phyloP scores from a whole-genome alignment of 768 basidiomycete genomes.

The Hebeloma cylindrosporum region DNA sequence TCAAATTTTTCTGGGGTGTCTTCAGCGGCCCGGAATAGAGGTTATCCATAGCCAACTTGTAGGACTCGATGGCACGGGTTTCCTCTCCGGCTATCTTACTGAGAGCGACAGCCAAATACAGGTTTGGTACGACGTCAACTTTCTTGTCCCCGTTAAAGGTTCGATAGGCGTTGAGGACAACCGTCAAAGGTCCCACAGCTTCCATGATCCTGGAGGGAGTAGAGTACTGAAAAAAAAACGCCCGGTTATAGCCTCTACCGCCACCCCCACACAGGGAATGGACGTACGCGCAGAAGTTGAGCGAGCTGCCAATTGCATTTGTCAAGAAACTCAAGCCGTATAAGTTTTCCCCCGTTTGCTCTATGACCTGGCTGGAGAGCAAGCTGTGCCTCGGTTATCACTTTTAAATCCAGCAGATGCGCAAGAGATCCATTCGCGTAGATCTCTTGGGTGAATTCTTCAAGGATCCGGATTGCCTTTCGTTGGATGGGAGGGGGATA shows the following conservation, averaged over 20 bases:
- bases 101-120: slow-evolving; percentile 14
- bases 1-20: slow-evolving; percentile 1
- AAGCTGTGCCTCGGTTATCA: not conserved
- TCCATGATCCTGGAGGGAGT: slow-evolving; percentile 12
- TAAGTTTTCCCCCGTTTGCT: not conserved
- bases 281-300: slow-evolving; percentile 9
- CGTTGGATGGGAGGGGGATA: slow-evolving; percentile 3
- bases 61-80: slow-evolving; percentile 7
- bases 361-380: not conserved
- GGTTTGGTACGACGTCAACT: slow-evolving; percentile 4
- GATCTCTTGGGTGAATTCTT: slow-evolving; percentile 1
- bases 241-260: not conserved
- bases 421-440: not conserved
- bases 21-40: not conserved
- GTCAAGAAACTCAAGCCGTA: slow-evolving; percentile 2
- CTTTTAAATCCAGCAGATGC: not conserved
- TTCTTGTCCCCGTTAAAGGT: not conserved
- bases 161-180: slow-evolving; percentile 6
- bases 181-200: slow-evolving; percentile 10
- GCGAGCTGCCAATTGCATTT: slow-evolving; percentile 12
- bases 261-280: not conserved
- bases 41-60: slow-evolving; percentile 7
- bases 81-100: slow-evolving; percentile 12
- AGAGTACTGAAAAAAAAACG: slow-evolving; percentile 3
- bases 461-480: slow-evolving; percentile 2